Evolutionary conservation across 495 filamentous ascomycete genomes (phyloP), one percentile per base, ranked within the genome.

Genomic region (Penicillium waksmanii): DNA sequence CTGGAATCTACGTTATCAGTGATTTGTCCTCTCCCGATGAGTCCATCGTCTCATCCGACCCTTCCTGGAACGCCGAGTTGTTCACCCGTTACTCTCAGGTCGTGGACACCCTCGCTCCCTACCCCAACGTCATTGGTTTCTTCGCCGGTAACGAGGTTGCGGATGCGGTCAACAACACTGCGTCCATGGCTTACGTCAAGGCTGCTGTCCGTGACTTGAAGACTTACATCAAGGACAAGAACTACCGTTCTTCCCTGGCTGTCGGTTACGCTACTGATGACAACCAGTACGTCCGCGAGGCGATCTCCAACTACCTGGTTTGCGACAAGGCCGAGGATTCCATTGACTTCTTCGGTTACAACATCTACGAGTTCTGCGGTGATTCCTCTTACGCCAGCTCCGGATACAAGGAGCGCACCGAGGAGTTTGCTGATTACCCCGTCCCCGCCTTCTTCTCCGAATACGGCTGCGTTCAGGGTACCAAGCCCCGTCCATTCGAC

Each of bases 361-460:
- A 98, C 80, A 96, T 98, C 81, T 98, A 98, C 80, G 93, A 92
- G 55, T 98, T 94, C 94, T 98, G 95, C 74, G 96, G 96, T 60
- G 73, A 92, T 42, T 94, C 88, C 62, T 82, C 81, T 62, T 94
- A 85, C 71, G 68, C 76, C 40, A 59, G 73, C 34, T 98, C 95
- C 1, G 90, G 91, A 13, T 98, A 91, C 76, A 76, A 89, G 59
- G 84, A 84, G 19, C 87, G 93, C 65, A 93, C 91, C 56, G 70
- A 88, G 53, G 92, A 96, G 74, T 98, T 96, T 80, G 73, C 77
- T 36, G 87, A 88, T 72, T 98, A 93, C 80, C 89, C 90, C 5
- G 89, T 97, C 2, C 95, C 95, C 49, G 88, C 89, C 57, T 98
- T 98, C 85, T 97, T 98, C 78, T 96, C 96, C 59, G 95, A 98